phyloP scores from a whole-genome alignment of 441 rosid species.

The Omphalea diandra region DNA sequence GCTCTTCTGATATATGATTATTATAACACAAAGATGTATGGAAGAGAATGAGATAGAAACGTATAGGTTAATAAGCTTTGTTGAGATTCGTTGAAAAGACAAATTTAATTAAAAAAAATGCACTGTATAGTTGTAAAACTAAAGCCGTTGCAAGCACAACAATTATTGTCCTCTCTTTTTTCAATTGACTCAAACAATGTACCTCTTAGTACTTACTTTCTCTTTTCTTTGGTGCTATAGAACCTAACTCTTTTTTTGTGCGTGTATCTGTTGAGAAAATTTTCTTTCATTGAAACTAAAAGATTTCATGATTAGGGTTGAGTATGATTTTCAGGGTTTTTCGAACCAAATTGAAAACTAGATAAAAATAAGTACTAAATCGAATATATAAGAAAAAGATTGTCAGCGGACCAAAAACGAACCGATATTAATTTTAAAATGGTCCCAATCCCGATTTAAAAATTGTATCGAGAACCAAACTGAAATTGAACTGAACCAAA shows the following conservation, averaged over 20 bases:
- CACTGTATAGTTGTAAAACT: constrained; percentile 20
- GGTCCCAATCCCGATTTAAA: too few relatives aligned
- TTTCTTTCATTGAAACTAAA: too few relatives aligned
- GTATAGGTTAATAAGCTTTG: neutral
- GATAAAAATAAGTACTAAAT: too few relatives aligned
- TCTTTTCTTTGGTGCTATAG: neutral
- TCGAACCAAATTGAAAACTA: too few relatives aligned
- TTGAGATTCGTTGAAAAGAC: constrained; percentile 29
- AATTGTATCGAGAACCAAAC: too few relatives aligned
- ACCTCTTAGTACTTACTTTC: neutral
- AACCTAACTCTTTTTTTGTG: neutral
- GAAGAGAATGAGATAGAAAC: neutral
- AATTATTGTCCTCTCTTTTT: constrained; percentile 41
- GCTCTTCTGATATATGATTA: neutral
- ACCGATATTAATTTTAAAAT: too few relatives aligned
- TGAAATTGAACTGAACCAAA: too few relatives aligned
- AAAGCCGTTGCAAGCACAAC: constrained; percentile 34
- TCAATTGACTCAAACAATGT: constrained; percentile 25
- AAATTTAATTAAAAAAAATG: neutral
- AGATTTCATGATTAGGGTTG: too few relatives aligned
- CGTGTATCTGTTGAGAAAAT: too few relatives aligned
- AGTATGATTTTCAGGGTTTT: too few relatives aligned
- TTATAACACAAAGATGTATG: neutral
- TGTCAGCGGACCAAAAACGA: too few relatives aligned
- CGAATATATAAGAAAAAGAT: too few relatives aligned